Percentiles rank a stretch among this genome's conserved stretches.
Evolutionary conservation across 2,329 filamentous ascomycete species (phyloP).

Genomic region (Emergomyces orientalis): DNA sequence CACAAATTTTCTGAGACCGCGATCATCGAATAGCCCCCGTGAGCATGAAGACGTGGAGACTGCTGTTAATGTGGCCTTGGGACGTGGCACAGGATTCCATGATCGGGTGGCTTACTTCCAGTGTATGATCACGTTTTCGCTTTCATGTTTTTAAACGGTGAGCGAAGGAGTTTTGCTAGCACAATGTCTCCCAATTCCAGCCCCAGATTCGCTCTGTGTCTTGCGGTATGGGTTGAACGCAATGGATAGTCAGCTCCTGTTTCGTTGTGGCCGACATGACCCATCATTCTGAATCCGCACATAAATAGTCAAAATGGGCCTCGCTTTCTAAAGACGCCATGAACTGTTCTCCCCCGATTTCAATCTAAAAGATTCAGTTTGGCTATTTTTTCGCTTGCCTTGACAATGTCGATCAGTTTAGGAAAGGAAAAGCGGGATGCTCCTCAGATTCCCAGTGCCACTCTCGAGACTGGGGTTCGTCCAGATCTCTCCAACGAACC

Average conservation of each 20-base stretch:
- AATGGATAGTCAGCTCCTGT: neutral
- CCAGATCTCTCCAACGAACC: neutral
- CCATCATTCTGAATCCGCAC: neutral
- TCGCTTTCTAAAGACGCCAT: neutral
- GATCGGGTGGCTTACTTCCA: neutral
- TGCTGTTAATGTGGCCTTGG: neutral
- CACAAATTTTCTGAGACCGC: neutral
- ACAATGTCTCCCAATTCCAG: neutral
- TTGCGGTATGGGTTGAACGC: neutral
- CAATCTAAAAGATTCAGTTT: neutral
- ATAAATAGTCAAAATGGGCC: neutral
- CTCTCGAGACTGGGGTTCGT: neutral
- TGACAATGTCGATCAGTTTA: neutral
- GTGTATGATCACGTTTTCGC: neutral
- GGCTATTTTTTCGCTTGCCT: neutral
- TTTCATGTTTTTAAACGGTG: neutral
- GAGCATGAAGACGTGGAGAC: neutral
- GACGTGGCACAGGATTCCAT: neutral
- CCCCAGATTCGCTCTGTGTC: neutral
- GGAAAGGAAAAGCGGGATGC: neutral
- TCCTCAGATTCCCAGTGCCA: neutral
- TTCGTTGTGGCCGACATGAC: neutral
- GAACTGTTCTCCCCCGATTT: neutral
- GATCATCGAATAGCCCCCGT: neutral
- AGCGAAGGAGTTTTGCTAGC: neutral